A percentile compares a stretch with the other conserved stretches of the same genome.
phyloP scores from a whole-genome alignment of 306 rosid species.

The Pyrus betulifolia region DNA sequence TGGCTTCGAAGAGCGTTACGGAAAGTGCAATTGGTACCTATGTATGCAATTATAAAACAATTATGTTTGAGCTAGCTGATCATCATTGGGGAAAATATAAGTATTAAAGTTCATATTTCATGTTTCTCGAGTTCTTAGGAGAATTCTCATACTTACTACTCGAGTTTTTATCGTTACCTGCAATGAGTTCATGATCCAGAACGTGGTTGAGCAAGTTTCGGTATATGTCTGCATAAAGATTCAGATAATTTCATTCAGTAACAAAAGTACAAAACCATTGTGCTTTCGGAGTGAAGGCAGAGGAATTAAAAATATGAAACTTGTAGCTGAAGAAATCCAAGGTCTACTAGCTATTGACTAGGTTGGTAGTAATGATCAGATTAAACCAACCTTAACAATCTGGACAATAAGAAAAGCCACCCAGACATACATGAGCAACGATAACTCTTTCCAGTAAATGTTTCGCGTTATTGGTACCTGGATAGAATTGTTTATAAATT shows the following conservation, averaged over 20 bases:
- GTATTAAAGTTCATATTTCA: neutral
- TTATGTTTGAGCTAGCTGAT: neutral
- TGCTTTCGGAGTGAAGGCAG: neutral
- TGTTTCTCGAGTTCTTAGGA: neutral
- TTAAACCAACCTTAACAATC: conserved; percentile 47
- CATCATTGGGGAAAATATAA: neutral
- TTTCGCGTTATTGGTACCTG: conserved; percentile 46
- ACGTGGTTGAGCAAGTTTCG: conserved; percentile 54
- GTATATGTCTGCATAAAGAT: conserved; percentile 55
- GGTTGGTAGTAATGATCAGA: neutral
- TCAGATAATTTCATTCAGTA: conserved; percentile 7
- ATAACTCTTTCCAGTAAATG: conserved; percentile 62
- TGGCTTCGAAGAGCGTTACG: conserved; percentile 60
- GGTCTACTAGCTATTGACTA: neutral
- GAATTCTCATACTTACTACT: neutral
- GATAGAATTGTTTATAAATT: conserved; percentile 9
- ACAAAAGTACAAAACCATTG: neutral
- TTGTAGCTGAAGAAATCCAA: no score
- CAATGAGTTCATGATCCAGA: conserved; percentile 67
- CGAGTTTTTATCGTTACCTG: conserved; percentile 42
- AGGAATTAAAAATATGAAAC: neutral
- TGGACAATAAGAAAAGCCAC: conserved; percentile 67
- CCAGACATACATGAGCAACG: conserved; percentile 65
- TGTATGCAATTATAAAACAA: conserved; percentile 9
- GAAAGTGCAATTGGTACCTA: conserved; percentile 66